These are phyloP conservation scores for Podila horticola DNA, from an alignment of 192 early-diverging fungal species.

Conservation along the genomic window DNA sequence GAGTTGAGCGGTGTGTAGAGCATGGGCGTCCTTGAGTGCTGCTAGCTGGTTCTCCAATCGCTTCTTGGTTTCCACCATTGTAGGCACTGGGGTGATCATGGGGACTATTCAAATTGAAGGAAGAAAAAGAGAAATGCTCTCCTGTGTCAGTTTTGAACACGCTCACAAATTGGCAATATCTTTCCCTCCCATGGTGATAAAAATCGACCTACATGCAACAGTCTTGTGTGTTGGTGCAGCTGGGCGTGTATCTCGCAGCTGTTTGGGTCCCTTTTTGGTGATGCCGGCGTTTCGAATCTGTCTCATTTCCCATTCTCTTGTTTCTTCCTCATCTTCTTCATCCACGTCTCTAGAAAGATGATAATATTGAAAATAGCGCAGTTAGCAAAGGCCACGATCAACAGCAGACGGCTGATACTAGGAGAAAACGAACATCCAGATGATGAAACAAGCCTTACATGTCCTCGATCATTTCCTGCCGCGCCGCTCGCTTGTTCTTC, in stretches of 20 bases:
- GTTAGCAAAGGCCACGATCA: neutral
- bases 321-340: constrained; percentile 59
- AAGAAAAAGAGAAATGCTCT: neutral
- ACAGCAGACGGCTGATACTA: neutral
- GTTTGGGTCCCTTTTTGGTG: constrained; percentile 30
- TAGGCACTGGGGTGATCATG: constrained; percentile 44
- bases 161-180: too few relatives aligned
- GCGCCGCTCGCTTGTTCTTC: constrained; percentile 41
- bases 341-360: constrained; percentile 48
- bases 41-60: constrained; percentile 34
- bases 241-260: constrained; percentile 14
- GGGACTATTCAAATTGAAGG: constrained; percentile 52
- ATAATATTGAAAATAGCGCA: neutral
- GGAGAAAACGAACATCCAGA: neutral
- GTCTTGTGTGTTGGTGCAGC: constrained; percentile 16
- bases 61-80: constrained; percentile 46
- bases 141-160: too few relatives aligned
- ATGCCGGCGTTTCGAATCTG: constrained; percentile 64
- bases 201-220: constrained; percentile 24
- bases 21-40: constrained; percentile 28
- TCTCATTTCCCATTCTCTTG: constrained; percentile 65
- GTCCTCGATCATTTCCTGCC: constrained; percentile 64
- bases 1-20: constrained; percentile 50
- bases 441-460: constrained; percentile 35
- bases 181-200: neutral